Evolutionary conservation across 1,284 basidiomycete genomes (phyloP), one percentile per base, ranked within the genome.

Genomic region (Ceratobasidium sp.): DNA sequence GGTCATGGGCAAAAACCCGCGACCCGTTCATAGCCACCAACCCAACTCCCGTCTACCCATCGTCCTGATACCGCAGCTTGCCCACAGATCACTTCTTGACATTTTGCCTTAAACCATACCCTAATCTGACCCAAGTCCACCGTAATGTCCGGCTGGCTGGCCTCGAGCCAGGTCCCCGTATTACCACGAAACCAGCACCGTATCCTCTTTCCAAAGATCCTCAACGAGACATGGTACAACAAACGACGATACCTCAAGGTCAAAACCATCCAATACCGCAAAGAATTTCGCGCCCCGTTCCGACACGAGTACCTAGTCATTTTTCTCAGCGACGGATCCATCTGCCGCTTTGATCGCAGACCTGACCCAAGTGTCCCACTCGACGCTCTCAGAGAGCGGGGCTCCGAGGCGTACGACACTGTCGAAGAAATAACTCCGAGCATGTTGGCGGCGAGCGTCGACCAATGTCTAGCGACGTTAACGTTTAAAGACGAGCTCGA

Each of bases 201-300:
- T 23, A 54, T 54, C n/a, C 2, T n/a, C n/a, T 54, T 54, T 54
- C 52, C 52, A 54, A 54, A 54, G n/a, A 54, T 54, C 52, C 52
- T 54, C 52, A 23, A 23, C 52, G 52, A 54, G n/a, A 23, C 52
- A 23, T 64, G 60, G 60, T 64, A 64, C 27, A 44, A 48, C 27
- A 41, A 67, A 30, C 44, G 38, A 16, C 27, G 41, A 30, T 50
- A 50, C 46, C 8, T 46, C 14, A 48, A 30, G 8, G 41, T 73
- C 41, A 44, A 50, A 3, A 62, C 38, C 33, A 46, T 73, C 27
- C 70, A 73, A 44, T 59, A 60, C 16, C 70, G 70, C 12, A 73
- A 73, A 33, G 70, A 73, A 41, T 59, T 30, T 18, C 27, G 35
- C 0, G 10, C 57, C 7, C 70, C 70, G 12, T 73, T 73, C 44